Evolutionary conservation across 495 filamentous ascomycete genomes (phyloP), one percentile per base, ranked within the genome.

Genomic region (Clavariopsis aquatica): DNA sequence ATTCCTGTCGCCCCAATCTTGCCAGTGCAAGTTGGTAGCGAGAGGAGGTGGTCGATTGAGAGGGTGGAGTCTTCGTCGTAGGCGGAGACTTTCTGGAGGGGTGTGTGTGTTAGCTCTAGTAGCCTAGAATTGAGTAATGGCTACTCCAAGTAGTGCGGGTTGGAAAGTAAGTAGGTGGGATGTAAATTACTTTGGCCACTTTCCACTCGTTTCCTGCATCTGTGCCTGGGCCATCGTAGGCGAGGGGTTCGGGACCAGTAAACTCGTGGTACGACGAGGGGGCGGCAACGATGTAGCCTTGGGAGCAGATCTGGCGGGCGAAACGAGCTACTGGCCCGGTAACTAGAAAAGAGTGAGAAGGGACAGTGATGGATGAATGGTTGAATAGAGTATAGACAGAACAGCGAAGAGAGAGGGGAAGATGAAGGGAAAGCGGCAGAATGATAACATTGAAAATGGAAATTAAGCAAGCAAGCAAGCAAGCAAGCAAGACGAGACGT

Each of bases 261-360:
- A 96, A 96, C 77, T 96, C 93, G 73, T 98, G 93, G 73, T 96
- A 98, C 60, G 86, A 91, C 45, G 89, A 92, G 0, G 93, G 92
- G 0, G 92, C 93, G 4, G 87, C 93, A 60, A 91, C 91, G 64
- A 98, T 96, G 74, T 96, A 98, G 55, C 93, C 93, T 71, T 96
- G 91, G 2, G 92, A 87, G 26, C 91, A 91, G 54, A 98, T 96
- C 73, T 96, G 92, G 59, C 93, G 86, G 26, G 91, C 92, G 70
- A 98, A 96, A 47, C 93, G 87, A 43, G 88, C 83, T 20, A 98
- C 93, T 1, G 93, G 93, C 0, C 93, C 93, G 61, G 93, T 96
- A 15, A 97, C 93, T 96, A 24, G 53, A 24, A n/a, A 52, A 36
- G 22, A 29, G 36, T 62, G 41, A 57, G 41, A 26, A 49, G 46